Evolutionary conservation across 305 asterid species (phyloP), one percentile per base, ranked within the genome.

Genomic region (Fraxinus latifolia): DNA sequence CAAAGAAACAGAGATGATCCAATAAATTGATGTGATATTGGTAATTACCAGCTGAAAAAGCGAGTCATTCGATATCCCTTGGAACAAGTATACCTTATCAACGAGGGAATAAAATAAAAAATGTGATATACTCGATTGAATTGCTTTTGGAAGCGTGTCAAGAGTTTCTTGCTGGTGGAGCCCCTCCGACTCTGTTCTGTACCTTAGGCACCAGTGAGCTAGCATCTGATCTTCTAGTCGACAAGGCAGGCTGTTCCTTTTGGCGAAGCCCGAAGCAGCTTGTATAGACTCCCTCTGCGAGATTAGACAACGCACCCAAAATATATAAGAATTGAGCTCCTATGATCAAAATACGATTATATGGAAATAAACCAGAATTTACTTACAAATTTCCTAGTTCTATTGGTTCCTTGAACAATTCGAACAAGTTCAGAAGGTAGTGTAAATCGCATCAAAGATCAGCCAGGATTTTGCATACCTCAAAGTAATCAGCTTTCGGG

Each of bases 101-200:
- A 92, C 90, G 7, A 92, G 83, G 4, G 95, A 87, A 23, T 92
- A 91, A 87, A 93, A 95, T 32, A 95, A 92, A 82, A 33, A 89
- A 84, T 89, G 92, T 3, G 97, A 89, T 75, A 93, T 91, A 78
- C 93, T 92, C 5, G 97, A 92, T 23, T 90, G 88, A 65, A 93
- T 95, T 25, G 99, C 97, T 85, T 93, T 95, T 4, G 98, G 99
- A 77, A 92, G 93, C 9, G 90, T 86, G 83, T 93, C 95, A 12
- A 92, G 91, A 36, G 84, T 92, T 85, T 91, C 97, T 81, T 89
- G 95, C 76, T 93, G 97, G 68, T 90, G 94, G 21, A 95, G 87
- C 58, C 97, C 98, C 85, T 92, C 97, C 0, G 96, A 91, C 76
- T 95, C 93, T 0, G 95, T 90, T 65, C 88, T 77, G 74, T 73